A percentile compares a stretch with the other conserved stretches of the same genome.
These are phyloP conservation scores for Blastocystis hominis DNA, from an alignment of 352 stramenopile species.

Conservation along the genomic window DNA sequence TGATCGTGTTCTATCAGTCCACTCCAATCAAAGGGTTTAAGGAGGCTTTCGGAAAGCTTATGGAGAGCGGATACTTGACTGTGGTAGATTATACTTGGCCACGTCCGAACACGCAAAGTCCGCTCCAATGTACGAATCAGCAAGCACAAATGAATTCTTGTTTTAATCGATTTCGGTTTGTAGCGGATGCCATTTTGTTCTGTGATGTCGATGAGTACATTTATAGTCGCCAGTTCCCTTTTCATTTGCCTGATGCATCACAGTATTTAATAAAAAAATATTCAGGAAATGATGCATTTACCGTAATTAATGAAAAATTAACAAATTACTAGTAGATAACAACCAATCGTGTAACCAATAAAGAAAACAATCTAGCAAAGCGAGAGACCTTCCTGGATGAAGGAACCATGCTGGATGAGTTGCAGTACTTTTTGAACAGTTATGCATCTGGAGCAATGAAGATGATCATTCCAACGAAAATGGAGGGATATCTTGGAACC, in stretches of 20 bases:
- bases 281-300: not conserved
- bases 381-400: not conserved
- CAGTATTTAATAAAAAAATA: not conserved
- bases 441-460: not conserved
- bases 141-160: not conserved
- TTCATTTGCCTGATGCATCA: not conserved
- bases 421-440: not conserved
- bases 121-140: not conserved
- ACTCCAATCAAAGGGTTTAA: not conserved
- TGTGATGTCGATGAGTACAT: conserved; percentile 25
- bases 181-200: not conserved
- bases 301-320: not conserved
- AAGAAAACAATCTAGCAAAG: not conserved
- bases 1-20: not conserved
- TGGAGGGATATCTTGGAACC: not conserved
- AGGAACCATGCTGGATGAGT: conserved; percentile 13
- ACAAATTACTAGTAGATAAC: not conserved
- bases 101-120: not conserved
- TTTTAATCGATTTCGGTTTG: conserved; percentile 8
- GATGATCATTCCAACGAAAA: not conserved
- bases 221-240: not conserved
- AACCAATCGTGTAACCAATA: not conserved
- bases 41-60: not conserved
- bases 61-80: not conserved
- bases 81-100: not conserved